Evolutionary conservation across 1,284 basidiomycete genomes (phyloP).

Genomic region (Cutaneotrichosporon arboriforme): DNA sequence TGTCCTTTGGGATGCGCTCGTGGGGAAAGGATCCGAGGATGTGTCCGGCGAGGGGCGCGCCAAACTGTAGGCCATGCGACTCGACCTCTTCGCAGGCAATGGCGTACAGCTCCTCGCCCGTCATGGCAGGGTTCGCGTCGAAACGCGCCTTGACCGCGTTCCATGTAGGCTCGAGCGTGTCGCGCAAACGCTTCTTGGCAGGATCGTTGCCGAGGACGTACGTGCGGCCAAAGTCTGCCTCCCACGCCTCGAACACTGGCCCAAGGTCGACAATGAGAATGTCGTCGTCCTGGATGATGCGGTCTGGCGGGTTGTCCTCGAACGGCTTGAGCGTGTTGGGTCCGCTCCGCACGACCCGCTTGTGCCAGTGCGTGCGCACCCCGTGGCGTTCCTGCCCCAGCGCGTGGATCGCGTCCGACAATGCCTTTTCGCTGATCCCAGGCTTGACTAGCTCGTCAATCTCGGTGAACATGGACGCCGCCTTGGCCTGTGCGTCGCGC

Average conservation of each 20-base stretch:
- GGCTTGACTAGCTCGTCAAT: conserved; percentile 12
- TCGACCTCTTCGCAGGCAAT: conserved; percentile 4
- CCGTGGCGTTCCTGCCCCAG: conserved; percentile 10
- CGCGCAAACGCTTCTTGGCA: conserved; percentile 9
- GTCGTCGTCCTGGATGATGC: conserved; percentile 14
- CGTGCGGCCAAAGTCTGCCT: conserved; percentile 20
- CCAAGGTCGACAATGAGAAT: conserved; percentile 19
- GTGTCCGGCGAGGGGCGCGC: conserved; percentile 15
- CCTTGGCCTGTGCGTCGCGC: conserved; percentile 11
- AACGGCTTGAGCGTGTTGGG: conserved; percentile 16
- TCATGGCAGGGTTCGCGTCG: conserved; percentile 13
- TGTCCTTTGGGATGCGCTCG: conserved; percentile 19
- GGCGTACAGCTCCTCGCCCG: conserved; percentile 12
- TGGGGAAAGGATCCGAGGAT: conserved; percentile 16
- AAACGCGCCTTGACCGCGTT: conserved; percentile 10
- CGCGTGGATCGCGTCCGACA: conserved; percentile 16
- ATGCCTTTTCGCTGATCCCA: conserved; percentile 14
- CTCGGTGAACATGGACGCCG: conserved; percentile 13
- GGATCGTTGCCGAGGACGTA: conserved; percentile 18
- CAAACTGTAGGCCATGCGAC: conserved; percentile 9
- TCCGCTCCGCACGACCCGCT: conserved; percentile 16
- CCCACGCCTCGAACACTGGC: conserved; percentile 18
- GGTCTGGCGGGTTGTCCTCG: conserved; percentile 19
- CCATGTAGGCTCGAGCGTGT: conserved; percentile 17
- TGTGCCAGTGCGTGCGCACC: conserved; percentile 19